Evolutionary conservation across 2,329 filamentous ascomycete species (phyloP).

Genomic region (Neofusicoccum cordaticola): DNA sequence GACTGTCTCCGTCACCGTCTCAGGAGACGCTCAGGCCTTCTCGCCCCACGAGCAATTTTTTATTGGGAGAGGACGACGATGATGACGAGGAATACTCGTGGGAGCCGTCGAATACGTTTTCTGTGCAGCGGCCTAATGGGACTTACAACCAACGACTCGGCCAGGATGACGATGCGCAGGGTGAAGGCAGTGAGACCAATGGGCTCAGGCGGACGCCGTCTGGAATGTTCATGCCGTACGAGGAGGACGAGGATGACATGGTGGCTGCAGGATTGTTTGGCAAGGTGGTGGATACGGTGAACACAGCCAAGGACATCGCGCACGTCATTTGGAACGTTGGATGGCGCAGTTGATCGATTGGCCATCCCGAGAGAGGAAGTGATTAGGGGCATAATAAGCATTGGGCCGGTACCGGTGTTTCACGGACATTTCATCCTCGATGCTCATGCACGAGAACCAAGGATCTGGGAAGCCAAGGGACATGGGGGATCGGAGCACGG

Average conservation of each 20-base stretch:
- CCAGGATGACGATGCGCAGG: slow-evolving; percentile 40
- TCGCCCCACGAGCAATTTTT: slow-evolving; percentile 63
- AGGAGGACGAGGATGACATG: slow-evolving; percentile 66
- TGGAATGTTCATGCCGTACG: slow-evolving; percentile 88
- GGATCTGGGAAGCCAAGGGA: neutral
- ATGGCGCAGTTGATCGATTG: slow-evolving; percentile 52
- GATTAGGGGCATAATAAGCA: slow-evolving; percentile 11
- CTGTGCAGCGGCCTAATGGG: slow-evolving; percentile 33
- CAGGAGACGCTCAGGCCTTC: slow-evolving; percentile 77
- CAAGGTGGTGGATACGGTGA: slow-evolving; percentile 74
- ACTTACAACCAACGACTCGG: neutral
- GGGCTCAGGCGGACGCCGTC: slow-evolving; percentile 76
- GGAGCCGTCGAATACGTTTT: slow-evolving; percentile 40
- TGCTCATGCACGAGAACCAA: slow-evolving; percentile 10
- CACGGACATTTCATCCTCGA: slow-evolving; percentile 16
- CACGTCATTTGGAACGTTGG: slow-evolving; percentile 67
- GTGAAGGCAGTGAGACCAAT: slow-evolving; percentile 24
- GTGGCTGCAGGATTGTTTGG: slow-evolving; percentile 65
- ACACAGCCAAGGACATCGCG: slow-evolving; percentile 62
- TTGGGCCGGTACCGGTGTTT: slow-evolving; percentile 18
- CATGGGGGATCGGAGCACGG: slow-evolving; percentile 1
- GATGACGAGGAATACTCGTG: slow-evolving; percentile 47
- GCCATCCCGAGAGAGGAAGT: neutral
- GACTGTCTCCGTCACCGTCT: slow-evolving; percentile 70
- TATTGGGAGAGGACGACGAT: slow-evolving; percentile 60